Percentiles rank a stretch among this genome's conserved stretches.
Evolutionary conservation across 371 early-diverging fungal species (phyloP).

Genomic region (Batkoa obscura): DNA sequence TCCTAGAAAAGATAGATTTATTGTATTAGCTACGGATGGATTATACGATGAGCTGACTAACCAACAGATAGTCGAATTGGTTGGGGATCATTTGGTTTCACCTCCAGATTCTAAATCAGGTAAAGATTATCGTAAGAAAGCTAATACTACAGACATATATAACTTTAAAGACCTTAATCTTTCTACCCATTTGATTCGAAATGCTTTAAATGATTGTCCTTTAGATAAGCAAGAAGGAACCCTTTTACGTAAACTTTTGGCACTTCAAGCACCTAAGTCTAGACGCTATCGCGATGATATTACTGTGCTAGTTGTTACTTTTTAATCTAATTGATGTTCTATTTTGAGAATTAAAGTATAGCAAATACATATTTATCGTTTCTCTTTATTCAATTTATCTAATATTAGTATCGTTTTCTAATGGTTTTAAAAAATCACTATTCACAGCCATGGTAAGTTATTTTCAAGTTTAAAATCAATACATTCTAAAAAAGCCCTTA

Average conservation of each 20-base stretch:
- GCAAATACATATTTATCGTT: too few relatives aligned
- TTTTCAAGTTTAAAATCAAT: too few relatives aligned
- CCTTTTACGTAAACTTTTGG: conserved; percentile 6
- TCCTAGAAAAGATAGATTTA: conserved; percentile 42
- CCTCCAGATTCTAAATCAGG: conserved; percentile 5
- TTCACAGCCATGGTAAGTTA: too few relatives aligned
- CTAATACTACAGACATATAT: conserved; percentile 10
- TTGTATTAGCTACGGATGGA: conserved; percentile 87
- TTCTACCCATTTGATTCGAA: conserved; percentile 68
- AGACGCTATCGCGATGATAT: conserved; percentile 87
- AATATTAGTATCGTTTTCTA: too few relatives aligned
- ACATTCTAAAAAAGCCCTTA: too few relatives aligned
- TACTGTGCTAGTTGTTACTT: conserved; percentile 48
- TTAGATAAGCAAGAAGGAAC: conserved; percentile 15
- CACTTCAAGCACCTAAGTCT: conserved; percentile 18
- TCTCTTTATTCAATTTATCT: too few relatives aligned
- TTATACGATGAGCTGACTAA: conserved; percentile 71
- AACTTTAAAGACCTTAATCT: conserved; percentile 42
- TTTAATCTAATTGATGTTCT: too few relatives aligned
- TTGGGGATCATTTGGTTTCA: conserved; percentile 26
- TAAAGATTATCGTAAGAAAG: conserved; percentile 10
- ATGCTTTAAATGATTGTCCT: conserved; percentile 39
- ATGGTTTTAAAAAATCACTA: too few relatives aligned
- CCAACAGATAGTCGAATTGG: conserved; percentile 41
- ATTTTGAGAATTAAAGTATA: too few relatives aligned